phyloP scores from a whole-genome alignment of 176 grass and related monocot genomes.

The Ampelocalamus luodianensis region DNA sequence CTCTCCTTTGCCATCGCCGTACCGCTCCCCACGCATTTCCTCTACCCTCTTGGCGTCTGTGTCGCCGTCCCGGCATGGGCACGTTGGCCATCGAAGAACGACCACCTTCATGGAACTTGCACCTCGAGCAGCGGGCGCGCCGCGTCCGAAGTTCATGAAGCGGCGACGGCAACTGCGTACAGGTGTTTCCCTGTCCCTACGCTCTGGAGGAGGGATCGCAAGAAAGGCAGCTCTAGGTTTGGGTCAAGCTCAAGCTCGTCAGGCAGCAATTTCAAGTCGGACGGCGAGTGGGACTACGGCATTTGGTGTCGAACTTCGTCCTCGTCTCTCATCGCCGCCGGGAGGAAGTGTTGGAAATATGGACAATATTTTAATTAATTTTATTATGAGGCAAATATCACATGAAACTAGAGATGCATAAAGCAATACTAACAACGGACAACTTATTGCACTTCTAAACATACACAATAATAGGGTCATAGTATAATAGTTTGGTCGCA shows the following conservation, averaged over 20 bases:
- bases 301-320: slow-evolving; percentile 42
- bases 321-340: slow-evolving; percentile 44
- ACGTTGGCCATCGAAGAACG: not conserved
- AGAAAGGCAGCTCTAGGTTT: not conserved
- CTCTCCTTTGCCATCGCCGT: slow-evolving; percentile 42
- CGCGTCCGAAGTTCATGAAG: not conserved
- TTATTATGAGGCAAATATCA: too few species aligned
- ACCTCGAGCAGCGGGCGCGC: slow-evolving; percentile 18
- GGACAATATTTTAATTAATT: too few species aligned
- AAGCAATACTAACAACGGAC: too few species aligned
- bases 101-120: slow-evolving; percentile 52
- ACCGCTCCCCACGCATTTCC: slow-evolving; percentile 35
- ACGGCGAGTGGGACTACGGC: slow-evolving; percentile 5
- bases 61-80: slow-evolving; percentile 42
- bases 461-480: too few species aligned
- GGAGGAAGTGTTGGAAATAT: too few species aligned
- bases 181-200: slow-evolving; percentile 56
- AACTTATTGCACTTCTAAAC: too few species aligned
- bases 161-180: not conserved
- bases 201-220: slow-evolving; percentile 43
- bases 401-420: too few species aligned
- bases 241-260: slow-evolving; percentile 40
- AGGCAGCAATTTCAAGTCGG: slow-evolving; percentile 36
- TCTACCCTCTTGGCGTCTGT: slow-evolving; percentile 44
- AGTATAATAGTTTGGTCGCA: too few species aligned